Evolutionary conservation across 2,329 filamentous ascomycete genomes (phyloP), one percentile per base, ranked within the genome.

Genomic region (Teratosphaeria destructans): DNA sequence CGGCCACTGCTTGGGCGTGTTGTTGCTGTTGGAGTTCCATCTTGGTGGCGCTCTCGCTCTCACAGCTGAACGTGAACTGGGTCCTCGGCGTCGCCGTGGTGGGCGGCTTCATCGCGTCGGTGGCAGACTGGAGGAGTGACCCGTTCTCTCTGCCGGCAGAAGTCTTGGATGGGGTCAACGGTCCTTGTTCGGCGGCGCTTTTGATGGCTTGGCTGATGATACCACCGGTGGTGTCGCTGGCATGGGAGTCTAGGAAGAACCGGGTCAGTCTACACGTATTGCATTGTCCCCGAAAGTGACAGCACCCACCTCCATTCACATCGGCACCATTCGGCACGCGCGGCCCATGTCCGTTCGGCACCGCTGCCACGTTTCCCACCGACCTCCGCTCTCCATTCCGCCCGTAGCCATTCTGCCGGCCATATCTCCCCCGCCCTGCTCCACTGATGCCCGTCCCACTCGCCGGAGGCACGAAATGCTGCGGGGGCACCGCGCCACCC

Each of bases 31-130:
- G 68, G 57, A 69, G 67, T 56, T 71, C 69, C 72, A 90, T 83
- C 59, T 87, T 85, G 61, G 87, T 90, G 0, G 89, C 86, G 43
- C 91, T 90, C 71, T 94, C 90, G 1, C 92, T 93, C 68, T 95
- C 89, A 74, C 91, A 96, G 12, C 90, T 95, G 71, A 99, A 99
- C 10, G 94, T 99, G 72, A 99, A 99, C 67, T 96, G 90, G 0
- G 89, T 88, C 59, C 91, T 90, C 5, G 87, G 83, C 4, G 89
- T 85, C 39, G 82, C 85, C 3, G 82, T 71, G 67, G 83, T 86
- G 6, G 43, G 43, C 2, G 43, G 43, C n/a, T 49, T 49, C 43
- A 49, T 49, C 60, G 64, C 66, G 26, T 79, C 79, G 5, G 79
- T 74, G 19, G 82, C 77, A 72, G 88, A 85, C 70, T 90, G 87